phyloP scores from a whole-genome alignment of 441 rosid species.

The Omphalea diandra region DNA sequence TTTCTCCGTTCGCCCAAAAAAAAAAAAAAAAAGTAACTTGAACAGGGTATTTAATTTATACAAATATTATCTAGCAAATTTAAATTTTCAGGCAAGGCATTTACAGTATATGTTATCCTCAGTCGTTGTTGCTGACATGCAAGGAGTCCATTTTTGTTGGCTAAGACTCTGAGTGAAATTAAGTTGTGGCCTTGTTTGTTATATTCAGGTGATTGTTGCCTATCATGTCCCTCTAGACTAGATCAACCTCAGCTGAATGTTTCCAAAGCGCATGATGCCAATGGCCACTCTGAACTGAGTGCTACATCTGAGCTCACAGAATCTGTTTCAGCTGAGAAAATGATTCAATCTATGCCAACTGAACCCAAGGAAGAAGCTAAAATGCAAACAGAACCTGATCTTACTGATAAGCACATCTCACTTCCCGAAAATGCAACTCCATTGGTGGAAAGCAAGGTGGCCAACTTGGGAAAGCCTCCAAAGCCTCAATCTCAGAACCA shows the following conservation, averaged over 20 bases:
- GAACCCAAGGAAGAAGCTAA: slow-evolving; percentile 14
- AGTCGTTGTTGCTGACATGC: too few relatives aligned
- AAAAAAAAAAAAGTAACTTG: too few relatives aligned
- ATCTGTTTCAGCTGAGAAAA: slow-evolving; percentile 17
- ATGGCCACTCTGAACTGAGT: slow-evolving; percentile 21
- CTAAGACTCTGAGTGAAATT: not conserved
- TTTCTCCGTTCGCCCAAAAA: too few relatives aligned
- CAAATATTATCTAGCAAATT: too few relatives aligned
- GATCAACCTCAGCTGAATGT: slow-evolving; percentile 24
- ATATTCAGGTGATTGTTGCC: slow-evolving; percentile 47
- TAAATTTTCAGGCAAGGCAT: not conserved
- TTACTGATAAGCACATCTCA: not conserved
- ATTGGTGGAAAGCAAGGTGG: slow-evolving; percentile 9
- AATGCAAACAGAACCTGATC: slow-evolving; percentile 2
- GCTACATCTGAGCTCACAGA: slow-evolving; percentile 24
- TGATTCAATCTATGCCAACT: not conserved
- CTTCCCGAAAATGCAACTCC: not conserved
- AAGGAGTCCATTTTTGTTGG: not conserved
- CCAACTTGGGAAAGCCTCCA: slow-evolving; percentile 26
- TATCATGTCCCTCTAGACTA: slow-evolving; percentile 21
- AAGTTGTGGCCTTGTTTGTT: not conserved
- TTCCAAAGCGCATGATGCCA: slow-evolving; percentile 15
- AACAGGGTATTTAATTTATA: too few relatives aligned
- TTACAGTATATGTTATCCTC: not conserved
- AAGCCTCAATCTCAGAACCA: slow-evolving; percentile 27